Conservation (phyloP, 2,329 filamentous ascomycete genomes). For the Pestalotiopsis sp. region DNA sequence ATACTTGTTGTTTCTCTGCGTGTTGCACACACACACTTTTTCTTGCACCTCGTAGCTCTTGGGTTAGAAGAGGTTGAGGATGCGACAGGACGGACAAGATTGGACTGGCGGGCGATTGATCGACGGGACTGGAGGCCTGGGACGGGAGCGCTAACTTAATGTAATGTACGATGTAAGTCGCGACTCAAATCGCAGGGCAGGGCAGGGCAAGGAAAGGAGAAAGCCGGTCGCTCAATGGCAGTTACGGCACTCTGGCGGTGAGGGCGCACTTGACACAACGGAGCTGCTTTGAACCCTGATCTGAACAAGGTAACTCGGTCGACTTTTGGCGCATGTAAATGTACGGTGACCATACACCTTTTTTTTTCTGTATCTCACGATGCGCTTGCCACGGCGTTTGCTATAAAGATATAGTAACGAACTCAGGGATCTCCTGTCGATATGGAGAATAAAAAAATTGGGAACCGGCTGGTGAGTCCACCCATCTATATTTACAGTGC, state of each 20-base stretch:
- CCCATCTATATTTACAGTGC: background rate
- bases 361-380: background rate
- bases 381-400: background rate
- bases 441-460: background rate
- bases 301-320: background rate
- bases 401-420: background rate
- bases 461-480: background rate
- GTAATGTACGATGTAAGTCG: background rate
- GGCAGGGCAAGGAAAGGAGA: background rate
- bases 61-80: background rate
- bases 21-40: background rate
- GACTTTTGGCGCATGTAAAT: background rate
- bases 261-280: background rate
- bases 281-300: background rate
- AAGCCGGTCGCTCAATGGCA: background rate
- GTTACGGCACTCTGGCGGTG: background rate
- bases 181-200: too few species aligned
- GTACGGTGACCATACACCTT: background rate
- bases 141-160: background rate
- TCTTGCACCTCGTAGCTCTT: background rate
- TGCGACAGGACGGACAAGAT: background rate
- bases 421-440: conserved; percentile 7
- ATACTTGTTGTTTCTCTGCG: conserved; percentile 31
- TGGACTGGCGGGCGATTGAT: background rate
- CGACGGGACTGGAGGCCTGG: background rate